Conservation (phyloP, 2,329 filamentous ascomycete genomes). For the Fusarium sp. region DNA sequence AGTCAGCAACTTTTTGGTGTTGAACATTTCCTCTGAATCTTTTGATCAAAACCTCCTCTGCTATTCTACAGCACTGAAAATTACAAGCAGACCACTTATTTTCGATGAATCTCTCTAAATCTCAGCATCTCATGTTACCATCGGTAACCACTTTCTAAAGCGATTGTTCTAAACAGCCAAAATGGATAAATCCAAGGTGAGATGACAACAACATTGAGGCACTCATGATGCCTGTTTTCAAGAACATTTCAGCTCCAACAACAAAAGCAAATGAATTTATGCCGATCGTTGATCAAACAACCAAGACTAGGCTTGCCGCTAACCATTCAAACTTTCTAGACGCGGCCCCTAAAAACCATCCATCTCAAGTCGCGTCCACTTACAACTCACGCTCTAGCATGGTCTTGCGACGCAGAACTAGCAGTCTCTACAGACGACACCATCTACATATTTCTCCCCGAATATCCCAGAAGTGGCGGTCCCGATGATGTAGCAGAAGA, state of each 20-base stretch:
- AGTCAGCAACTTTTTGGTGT: slow-evolving; percentile 40
- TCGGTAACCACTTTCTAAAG: neutral
- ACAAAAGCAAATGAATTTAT: neutral
- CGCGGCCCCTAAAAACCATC: slow-evolving; percentile 61
- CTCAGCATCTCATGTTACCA: neutral
- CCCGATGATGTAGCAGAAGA: slow-evolving; percentile 45
- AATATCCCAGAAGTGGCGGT: slow-evolving; percentile 49
- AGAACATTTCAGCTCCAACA: neutral
- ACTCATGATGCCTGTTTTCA: neutral
- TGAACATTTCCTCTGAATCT: slow-evolving; percentile 30
- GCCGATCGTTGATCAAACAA: neutral
- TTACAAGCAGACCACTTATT: neutral
- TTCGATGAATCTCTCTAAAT: neutral
- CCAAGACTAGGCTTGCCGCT: neutral
- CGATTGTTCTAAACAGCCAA: neutral
- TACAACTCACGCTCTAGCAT: slow-evolving; percentile 57
- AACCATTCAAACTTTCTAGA: slow-evolving; percentile 42
- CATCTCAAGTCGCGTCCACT: slow-evolving; percentile 57
- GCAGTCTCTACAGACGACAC: slow-evolving; percentile 68
- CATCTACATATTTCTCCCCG: slow-evolving; percentile 62
- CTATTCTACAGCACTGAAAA: neutral
- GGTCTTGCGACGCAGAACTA: slow-evolving; percentile 68
- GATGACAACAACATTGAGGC: slow-evolving; percentile 8
- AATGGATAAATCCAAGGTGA: slow-evolving; percentile 46
- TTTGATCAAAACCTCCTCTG: slow-evolving; percentile 4